Percentiles rank a stretch among this genome's conserved stretches.
Conservation (phyloP, 1,139 yeast genomes). For the Suhomyces bokatorum region DNA sequence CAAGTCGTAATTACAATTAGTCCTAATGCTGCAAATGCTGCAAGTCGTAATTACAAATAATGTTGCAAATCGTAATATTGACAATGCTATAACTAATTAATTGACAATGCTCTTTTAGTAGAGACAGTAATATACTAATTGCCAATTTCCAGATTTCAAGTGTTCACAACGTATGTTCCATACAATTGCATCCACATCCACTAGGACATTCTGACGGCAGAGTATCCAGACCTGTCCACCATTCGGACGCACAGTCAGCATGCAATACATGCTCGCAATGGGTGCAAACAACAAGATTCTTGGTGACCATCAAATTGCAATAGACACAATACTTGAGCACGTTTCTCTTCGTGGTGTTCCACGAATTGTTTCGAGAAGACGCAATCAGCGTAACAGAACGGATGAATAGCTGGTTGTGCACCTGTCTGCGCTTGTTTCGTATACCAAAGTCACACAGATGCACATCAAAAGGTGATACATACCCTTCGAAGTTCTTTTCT, state of each 20-base stretch:
- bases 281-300: slow-evolving; percentile 67
- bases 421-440: slow-evolving; percentile 26
- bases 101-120: too few species aligned
- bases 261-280: slow-evolving; percentile 80
- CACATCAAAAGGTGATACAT: slow-evolving; percentile 26
- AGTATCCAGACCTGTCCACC: slow-evolving; percentile 60
- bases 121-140: too few species aligned
- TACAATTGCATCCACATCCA: slow-evolving; percentile 87
- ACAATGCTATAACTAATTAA: too few species aligned
- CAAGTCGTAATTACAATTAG: too few species aligned
- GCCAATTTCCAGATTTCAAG: too few species aligned
- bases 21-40: too few species aligned
- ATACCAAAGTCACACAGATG: slow-evolving; percentile 49
- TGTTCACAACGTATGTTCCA: slow-evolving; percentile 21
- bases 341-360: slow-evolving; percentile 33
- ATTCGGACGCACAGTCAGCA: slow-evolving; percentile 70
- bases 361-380: slow-evolving; percentile 28
- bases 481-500: slow-evolving; percentile 11
- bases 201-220: slow-evolving; percentile 65
- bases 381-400: slow-evolving; percentile 29
- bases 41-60: too few species aligned
- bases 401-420: slow-evolving; percentile 22
- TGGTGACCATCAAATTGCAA: slow-evolving; percentile 62
- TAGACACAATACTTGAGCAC: slow-evolving; percentile 53
- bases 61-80: too few species aligned